Percentiles rank a stretch among this genome's conserved stretches.
phyloP scores from a whole-genome alignment of 371 early-diverging fungal species.

The Fennellomyces sp. region DNA sequence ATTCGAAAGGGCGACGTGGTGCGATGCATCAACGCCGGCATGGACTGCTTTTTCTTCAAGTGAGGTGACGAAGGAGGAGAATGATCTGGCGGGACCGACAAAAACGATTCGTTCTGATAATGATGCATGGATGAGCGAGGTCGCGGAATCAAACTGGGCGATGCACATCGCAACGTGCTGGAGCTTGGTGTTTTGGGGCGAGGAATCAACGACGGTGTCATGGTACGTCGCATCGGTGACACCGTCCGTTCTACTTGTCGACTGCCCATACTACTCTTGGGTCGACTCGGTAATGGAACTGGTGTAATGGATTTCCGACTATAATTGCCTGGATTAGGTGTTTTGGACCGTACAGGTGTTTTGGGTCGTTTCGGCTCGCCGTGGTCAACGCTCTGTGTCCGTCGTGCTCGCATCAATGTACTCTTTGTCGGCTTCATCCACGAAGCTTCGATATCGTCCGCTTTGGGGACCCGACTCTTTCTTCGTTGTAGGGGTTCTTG shows the following conservation, averaged over 20 bases:
- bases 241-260: slow-evolving; percentile 19
- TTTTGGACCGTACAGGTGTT: slow-evolving; percentile 18
- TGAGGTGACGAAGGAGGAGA: slow-evolving; percentile 5
- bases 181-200: slow-evolving; percentile 44
- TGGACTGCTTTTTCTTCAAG: slow-evolving; percentile 34
- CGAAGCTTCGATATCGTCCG: slow-evolving; percentile 15
- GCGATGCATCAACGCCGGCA: slow-evolving; percentile 19
- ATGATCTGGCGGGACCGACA: neutral
- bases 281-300: slow-evolving; percentile 15
- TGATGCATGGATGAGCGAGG: slow-evolving; percentile 25
- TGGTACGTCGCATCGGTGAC: slow-evolving; percentile 23
- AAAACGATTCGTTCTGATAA: too few relatives aligned
- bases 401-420: slow-evolving; percentile 19
- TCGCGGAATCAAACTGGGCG: slow-evolving; percentile 35
- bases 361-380: slow-evolving; percentile 12
- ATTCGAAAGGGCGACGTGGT: slow-evolving; percentile 14
- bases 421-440: slow-evolving; percentile 39
- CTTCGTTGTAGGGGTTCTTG: neutral
- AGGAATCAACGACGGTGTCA: slow-evolving; percentile 52
- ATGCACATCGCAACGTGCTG: slow-evolving; percentile 15
- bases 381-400: slow-evolving; percentile 18
- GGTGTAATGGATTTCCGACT: slow-evolving; percentile 11
- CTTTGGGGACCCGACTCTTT: slow-evolving; percentile 5
- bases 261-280: slow-evolving; percentile 39
- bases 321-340: slow-evolving; percentile 10